Base-by-base conservation (phyloP, 1,284 basidiomycete genomes). In the Naganishia sp. region DNA sequence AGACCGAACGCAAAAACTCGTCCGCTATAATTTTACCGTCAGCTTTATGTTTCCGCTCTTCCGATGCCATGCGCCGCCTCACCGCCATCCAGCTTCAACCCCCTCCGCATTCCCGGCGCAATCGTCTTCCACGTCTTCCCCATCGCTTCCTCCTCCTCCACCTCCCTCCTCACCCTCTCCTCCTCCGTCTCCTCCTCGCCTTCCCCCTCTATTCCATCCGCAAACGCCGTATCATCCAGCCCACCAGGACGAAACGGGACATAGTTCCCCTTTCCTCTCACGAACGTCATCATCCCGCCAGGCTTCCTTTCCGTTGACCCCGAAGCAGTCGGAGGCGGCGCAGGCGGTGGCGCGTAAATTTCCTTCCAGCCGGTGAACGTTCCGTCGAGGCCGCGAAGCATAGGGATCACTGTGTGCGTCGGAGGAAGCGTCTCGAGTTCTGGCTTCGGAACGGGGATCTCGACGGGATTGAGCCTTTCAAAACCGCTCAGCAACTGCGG, bases 161-260 rank as follows among this genome's bases (percentile, higher is more conserved):
- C 73, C 18, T 74, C 74, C 43, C 61, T 28, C 31, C 49, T 33
- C 15, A 78, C 70, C 53, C 80, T 80, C 50, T 74, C 74, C 21
- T 79, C 73, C 36, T 75, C 72, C n/a, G 73, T 72, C 42, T 72
- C 71, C 5, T 69, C 18, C 48, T 69, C 50, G 15, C n/a, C 56
- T 31, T 10, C 49, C 15, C 11, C 48, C 7, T 48, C 66, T 48
- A 46, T 64, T 65, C 7, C 69, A 56, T 39, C 56, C 65, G 67
- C 28, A 28, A 68, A 25, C 70, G 72, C 3, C 72, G 73, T 1
- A 68, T 67, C 70, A 60, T 77, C 79, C 16, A 95, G 81, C 10
- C 94, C 94, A 63, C 94, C 94, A 9, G 94, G 94, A 80, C 87
- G 85, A 79, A 96, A 96, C 0, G 94, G 94, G 2, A 95, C 86